Evolutionary conservation across 345 rosid species (phyloP).

Genomic region (Viola odorata): DNA sequence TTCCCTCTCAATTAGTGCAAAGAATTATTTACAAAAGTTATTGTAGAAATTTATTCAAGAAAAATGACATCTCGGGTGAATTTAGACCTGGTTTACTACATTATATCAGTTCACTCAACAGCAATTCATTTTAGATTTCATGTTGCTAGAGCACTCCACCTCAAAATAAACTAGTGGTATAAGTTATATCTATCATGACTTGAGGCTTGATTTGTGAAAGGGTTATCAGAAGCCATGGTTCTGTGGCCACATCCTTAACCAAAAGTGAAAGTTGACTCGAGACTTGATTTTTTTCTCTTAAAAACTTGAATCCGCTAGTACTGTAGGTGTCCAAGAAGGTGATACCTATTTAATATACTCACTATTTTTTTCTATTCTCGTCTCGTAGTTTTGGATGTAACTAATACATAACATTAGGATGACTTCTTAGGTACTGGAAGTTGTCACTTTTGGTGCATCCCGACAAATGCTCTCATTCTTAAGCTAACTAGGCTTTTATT

Average conservation of each 20-base stretch:
- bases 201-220: not conserved
- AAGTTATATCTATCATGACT: not conserved
- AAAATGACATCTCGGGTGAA: too few species aligned
- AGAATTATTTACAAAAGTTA: not conserved
- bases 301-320: too few species aligned
- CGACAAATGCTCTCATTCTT: slow-evolving; percentile 96
- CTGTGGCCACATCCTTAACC: not conserved
- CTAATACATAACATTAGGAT: not conserved
- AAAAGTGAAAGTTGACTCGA: not conserved
- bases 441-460: slow-evolving; percentile 93
- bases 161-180: not conserved
- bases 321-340: too few species aligned
- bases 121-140: slow-evolving; percentile 6
- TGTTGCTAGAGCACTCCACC: not conserved
- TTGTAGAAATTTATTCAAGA: not conserved
- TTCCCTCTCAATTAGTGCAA: not conserved
- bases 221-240: too few species aligned
- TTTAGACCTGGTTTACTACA: not conserved
- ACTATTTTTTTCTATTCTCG: not conserved
- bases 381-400: not conserved
- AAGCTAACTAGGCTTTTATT: slow-evolving; percentile 83
- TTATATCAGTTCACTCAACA: not conserved
- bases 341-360: too few species aligned
- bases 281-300: too few species aligned
- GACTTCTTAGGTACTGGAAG: slow-evolving; percentile 71